Evolutionary conservation across 176 grass and related monocot genomes (phyloP).

Genomic region (Oryza glumipatula): DNA sequence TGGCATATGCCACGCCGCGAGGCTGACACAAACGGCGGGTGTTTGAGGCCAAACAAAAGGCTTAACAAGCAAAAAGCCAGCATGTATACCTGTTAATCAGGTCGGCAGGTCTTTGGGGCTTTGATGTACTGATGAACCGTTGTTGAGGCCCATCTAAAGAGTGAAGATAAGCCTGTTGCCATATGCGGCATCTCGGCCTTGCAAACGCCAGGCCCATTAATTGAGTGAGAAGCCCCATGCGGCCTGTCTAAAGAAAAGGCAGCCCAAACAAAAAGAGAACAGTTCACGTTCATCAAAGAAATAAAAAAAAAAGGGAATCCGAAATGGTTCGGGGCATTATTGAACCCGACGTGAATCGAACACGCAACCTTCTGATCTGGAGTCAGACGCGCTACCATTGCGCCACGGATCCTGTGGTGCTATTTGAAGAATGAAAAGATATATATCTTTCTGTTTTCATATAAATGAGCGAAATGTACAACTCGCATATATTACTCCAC

Average conservation of each 20-base stretch:
- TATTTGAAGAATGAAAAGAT: accelerated
- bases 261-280: no score
- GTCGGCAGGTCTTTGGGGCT: no score
- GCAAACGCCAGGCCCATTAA: not conserved
- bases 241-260: no score
- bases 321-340: slow-evolving; percentile 32
- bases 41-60: not conserved
- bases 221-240: accelerated
- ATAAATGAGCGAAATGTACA: not conserved
- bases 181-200: not conserved
- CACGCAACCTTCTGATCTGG: slow-evolving; percentile 99
- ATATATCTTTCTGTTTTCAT: no score
- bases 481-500: no score
- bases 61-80: not conserved
- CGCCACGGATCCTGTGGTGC: slow-evolving; percentile 67
- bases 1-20: no score
- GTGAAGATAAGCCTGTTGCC: no score
- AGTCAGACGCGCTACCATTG: slow-evolving; percentile 99
- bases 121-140: not conserved
- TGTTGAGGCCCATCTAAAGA: not conserved
- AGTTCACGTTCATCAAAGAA: no score
- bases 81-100: no score
- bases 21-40: not conserved
- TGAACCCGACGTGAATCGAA: slow-evolving; percentile 99
- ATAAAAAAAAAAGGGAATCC: not conserved